Conservation (phyloP, 2,329 filamentous ascomycete genomes). For the Colletotrichum chrysophilum region DNA sequence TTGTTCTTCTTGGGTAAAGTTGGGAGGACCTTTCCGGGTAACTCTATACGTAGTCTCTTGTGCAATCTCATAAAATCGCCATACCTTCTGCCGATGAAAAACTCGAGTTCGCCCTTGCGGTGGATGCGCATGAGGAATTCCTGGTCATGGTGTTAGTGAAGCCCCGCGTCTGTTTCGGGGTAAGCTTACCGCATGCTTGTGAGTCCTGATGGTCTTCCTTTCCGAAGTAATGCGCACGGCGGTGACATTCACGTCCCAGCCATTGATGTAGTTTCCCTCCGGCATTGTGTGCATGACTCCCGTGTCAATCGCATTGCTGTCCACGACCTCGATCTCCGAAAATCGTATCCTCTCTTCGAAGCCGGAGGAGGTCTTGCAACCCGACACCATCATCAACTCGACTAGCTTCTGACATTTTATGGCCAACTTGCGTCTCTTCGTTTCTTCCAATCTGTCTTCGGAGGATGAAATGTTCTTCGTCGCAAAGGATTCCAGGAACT, state of each 20-base stretch:
- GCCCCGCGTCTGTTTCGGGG: background rate
- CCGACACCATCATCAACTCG: conserved; percentile 99
- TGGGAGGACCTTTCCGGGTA: conserved; percentile 89
- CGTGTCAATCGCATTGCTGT: conserved; percentile 89
- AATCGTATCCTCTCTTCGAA: conserved; percentile 98
- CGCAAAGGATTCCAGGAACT: conserved; percentile 97
- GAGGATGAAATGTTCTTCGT: conserved; percentile 97
- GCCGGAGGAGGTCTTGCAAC: conserved; percentile 91
- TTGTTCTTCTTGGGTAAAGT: conserved; percentile 93
- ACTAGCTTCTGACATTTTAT: conserved; percentile 94
- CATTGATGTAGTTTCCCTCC: conserved; percentile 90
- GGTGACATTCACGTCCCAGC: conserved; percentile 96
- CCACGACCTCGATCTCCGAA: conserved; percentile 95
- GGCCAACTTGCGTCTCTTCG: conserved; percentile 90
- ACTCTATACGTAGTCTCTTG: conserved; percentile 79
- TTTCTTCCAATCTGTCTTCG: conserved; percentile 94
- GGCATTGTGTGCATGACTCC: conserved; percentile 87
- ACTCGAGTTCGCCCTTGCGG: conserved; percentile 74
- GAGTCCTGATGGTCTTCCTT: conserved; percentile 86
- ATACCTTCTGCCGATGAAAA: conserved; percentile 84
- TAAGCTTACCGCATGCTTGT: conserved; percentile 81
- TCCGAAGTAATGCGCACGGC: conserved; percentile 81
- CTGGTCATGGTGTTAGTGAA: conserved; percentile 44
- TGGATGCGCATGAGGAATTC: conserved; percentile 92
- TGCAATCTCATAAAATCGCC: conserved; percentile 85